These are phyloP conservation scores for Mesembryanthemum crystallinum DNA, from an alignment of 148 eudicot genomes.

Conservation along the genomic window DNA sequence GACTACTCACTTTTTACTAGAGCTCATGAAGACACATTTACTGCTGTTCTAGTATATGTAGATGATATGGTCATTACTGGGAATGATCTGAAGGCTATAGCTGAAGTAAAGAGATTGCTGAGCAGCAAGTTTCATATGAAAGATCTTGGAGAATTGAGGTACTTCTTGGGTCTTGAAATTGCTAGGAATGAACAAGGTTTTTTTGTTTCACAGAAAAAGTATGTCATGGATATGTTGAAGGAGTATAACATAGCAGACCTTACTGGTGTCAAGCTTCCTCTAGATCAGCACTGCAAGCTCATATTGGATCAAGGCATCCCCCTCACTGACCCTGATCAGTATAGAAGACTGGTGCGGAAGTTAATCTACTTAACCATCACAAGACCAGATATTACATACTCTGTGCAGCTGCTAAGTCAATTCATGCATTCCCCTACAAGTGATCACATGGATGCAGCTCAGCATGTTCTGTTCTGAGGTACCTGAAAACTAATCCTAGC, in stretches of 20 bases:
- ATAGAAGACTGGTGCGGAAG: background rate
- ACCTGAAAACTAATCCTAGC: background rate
- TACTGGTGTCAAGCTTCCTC: background rate
- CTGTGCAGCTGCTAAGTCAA: background rate
- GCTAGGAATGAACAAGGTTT: too few species aligned
- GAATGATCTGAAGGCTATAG: too few species aligned
- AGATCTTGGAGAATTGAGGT: too few species aligned
- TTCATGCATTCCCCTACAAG: background rate
- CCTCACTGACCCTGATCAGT: background rate
- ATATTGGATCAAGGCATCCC: background rate
- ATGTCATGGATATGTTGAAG: too few species aligned
- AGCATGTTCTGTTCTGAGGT: background rate
- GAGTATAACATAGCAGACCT: too few species aligned
- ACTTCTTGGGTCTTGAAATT: too few species aligned
- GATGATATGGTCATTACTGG: background rate
- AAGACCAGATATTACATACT: background rate
- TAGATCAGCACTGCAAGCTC: background rate
- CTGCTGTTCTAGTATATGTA: background rate
- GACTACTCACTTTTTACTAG: background rate
- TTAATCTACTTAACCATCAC: background rate
- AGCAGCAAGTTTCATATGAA: too few species aligned
- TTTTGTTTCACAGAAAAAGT: too few species aligned
- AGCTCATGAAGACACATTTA: background rate
- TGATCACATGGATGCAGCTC: background rate
- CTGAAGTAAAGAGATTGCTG: too few species aligned